Base-by-base conservation (phyloP, 2,329 filamentous ascomycete genomes). In the Fonsecaea monophora region DNA sequence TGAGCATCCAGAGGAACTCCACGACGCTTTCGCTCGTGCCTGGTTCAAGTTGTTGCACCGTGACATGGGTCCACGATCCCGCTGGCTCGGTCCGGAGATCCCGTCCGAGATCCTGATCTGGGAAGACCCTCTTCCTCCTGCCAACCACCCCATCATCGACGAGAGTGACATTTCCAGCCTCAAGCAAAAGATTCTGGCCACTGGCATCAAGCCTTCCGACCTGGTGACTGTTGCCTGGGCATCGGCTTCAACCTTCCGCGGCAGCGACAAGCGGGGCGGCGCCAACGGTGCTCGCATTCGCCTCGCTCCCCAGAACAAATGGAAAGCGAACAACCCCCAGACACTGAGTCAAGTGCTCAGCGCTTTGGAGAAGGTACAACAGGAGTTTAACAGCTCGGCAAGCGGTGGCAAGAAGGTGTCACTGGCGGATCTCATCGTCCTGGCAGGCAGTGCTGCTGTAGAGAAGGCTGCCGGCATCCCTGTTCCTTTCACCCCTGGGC, bases 11-110 rank as follows among this genome's bases (percentile, higher is more conserved):
- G 84, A 90, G 54, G 80, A 91, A 82, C 84, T 93, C 45, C 84
- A 83, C 62, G 87, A 92, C 68, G 88, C 85, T 8, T 94, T 93
- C 74, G 83, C 85, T 25, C 86, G 87, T 58, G 91, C 91, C 13
- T 94, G 91, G 91, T 94, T 92, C 86, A 93, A 94, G 86, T 85
- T 94, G 50, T 83, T 90, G 38, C 91, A 94, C 82, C 90, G 91
- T 81, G 91, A 93, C 77, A 86, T 94, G 80, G 91, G 91, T 15
- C 91, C 91, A 53, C 82, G 86, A 62, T 76, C 84, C 30, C 89
- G 89, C 75, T 93, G 90, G 83, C 74, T 92, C 55, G 91, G 91
- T 35, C 90, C 91, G 1, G 91, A 94, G 78, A 82, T 92, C 18
- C 90, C 91, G 56, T 81, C 83, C 61, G 89, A 93, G 82, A 82